Conservation (phyloP, 192 early-diverging fungal species). For the Umbelopsis sp. region DNA sequence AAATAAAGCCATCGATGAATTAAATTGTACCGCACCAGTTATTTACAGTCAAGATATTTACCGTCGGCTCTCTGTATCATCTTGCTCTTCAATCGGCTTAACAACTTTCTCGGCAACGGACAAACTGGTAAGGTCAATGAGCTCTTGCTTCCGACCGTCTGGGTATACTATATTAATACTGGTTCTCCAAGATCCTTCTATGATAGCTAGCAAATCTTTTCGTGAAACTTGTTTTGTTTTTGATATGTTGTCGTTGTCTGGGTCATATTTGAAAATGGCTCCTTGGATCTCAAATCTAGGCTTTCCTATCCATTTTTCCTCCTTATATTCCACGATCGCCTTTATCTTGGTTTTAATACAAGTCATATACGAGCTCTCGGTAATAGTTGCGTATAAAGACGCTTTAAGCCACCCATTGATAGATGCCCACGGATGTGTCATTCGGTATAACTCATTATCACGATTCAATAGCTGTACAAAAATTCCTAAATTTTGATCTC, state of each 20-base stretch:
- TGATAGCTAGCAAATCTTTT: conserved; percentile 53
- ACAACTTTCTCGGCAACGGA: conserved; percentile 52
- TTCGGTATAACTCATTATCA: conserved; percentile 66
- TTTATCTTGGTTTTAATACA: conserved; percentile 67
- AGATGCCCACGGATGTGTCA: conserved; percentile 67
- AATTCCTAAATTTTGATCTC: conserved; percentile 65
- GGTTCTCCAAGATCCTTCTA: conserved; percentile 69
- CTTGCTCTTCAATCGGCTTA: conserved; percentile 61
- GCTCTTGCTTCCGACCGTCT: conserved; percentile 38
- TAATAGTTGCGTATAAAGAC: conserved; percentile 61
- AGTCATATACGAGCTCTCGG: conserved; percentile 61
- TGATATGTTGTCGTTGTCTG: conserved; percentile 38
- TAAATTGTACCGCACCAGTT: too few species aligned
- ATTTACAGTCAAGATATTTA: neutral
- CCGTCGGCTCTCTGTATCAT: conserved; percentile 60
- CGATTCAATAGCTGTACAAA: conserved; percentile 61
- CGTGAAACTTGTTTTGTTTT: conserved; percentile 63
- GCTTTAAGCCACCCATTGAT: conserved; percentile 72
- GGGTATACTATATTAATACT: conserved; percentile 43
- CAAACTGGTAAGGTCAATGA: conserved; percentile 59
- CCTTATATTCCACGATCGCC: conserved; percentile 70
- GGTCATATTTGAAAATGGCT: conserved; percentile 67
- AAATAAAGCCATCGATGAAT: too few species aligned
- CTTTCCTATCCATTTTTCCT: conserved; percentile 73
- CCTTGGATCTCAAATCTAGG: conserved; percentile 69